Conservation (phyloP, 768 basidiomycete genomes). For the Kwoniella europaea region DNA sequence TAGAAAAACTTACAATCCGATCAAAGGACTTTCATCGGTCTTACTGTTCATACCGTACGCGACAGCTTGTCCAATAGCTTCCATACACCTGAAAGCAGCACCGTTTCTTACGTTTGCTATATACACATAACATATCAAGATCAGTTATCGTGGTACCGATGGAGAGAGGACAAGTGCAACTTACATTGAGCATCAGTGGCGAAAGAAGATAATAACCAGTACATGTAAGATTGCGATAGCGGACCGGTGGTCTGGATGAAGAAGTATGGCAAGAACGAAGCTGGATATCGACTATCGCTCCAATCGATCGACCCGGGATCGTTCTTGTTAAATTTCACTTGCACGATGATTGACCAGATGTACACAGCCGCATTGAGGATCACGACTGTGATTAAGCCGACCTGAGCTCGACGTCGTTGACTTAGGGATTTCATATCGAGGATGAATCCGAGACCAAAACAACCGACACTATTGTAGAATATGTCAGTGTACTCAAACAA, state of each 20-base stretch:
- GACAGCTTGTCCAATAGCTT: constrained; percentile 45
- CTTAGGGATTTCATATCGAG: constrained; percentile 40
- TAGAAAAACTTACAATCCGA: constrained; percentile 17
- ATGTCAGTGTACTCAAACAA: background rate
- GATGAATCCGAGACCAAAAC: constrained; percentile 32
- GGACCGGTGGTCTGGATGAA: constrained; percentile 31
- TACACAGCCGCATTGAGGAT: constrained; percentile 15
- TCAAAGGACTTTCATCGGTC: constrained; percentile 16
- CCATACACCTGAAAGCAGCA: constrained; percentile 45
- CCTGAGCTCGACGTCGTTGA: constrained; percentile 15
- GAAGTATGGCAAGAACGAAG: constrained; percentile 25
- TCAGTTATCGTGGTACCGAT: background rate
- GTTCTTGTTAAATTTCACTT: constrained; percentile 17
- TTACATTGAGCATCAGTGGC: constrained; percentile 34
- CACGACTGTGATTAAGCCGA: constrained; percentile 5
- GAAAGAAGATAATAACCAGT: constrained; percentile 48
- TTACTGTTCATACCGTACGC: constrained; percentile 31
- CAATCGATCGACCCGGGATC: constrained; percentile 15
- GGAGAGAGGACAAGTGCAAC: background rate
- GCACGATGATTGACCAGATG: constrained; percentile 19
- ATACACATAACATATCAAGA: background rate
- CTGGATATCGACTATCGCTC: constrained; percentile 7
- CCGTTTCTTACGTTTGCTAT: constrained; percentile 33
- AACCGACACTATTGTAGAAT: constrained; percentile 18
- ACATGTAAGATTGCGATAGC: constrained; percentile 35